Conservation (phyloP, 371 early-diverging fungal species). For the Mucor mucedo region DNA sequence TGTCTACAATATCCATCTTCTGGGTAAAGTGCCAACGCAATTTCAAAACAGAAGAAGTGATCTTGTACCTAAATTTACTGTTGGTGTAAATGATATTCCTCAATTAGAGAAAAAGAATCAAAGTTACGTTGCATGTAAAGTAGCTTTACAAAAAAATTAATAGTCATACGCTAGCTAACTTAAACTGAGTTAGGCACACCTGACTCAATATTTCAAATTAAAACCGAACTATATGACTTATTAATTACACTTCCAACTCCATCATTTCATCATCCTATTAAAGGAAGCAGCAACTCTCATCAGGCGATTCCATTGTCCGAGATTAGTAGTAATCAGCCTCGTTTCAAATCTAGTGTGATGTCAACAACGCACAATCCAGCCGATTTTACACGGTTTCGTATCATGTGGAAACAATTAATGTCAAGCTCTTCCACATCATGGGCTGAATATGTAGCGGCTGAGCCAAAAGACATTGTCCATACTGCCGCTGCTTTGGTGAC, state of each 20-base stretch:
- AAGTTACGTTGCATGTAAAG: constrained; percentile 64
- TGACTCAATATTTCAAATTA: constrained; percentile 60
- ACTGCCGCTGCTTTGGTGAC: constrained; percentile 4
- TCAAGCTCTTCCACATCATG: constrained; percentile 7
- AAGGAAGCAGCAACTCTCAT: background rate
- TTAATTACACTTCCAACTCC: constrained; percentile 48
- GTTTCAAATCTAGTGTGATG: constrained; percentile 15
- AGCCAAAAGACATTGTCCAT: constrained; percentile 13
- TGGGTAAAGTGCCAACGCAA: constrained; percentile 33
- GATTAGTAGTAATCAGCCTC: constrained; percentile 8
- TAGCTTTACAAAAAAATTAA: background rate
- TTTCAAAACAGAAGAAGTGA: constrained; percentile 21
- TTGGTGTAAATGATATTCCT: constrained; percentile 64
- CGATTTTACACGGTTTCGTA: constrained; percentile 36
- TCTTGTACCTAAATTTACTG: constrained; percentile 48
- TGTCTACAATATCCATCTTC: constrained; percentile 51
- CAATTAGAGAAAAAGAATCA: constrained; percentile 37
- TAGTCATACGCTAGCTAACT: background rate
- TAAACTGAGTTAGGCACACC: constrained; percentile 58
- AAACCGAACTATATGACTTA: constrained; percentile 60
- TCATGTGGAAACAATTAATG: constrained; percentile 24
- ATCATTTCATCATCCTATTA: constrained; percentile 10
- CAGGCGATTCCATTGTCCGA: constrained; percentile 11
- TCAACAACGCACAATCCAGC: constrained; percentile 33
- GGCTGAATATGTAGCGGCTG: constrained; percentile 16